A percentile compares a stretch with the other conserved stretches of the same genome.
Conservation (phyloP, 306 rosid genomes). For the Pyrus pyrifolia region DNA sequence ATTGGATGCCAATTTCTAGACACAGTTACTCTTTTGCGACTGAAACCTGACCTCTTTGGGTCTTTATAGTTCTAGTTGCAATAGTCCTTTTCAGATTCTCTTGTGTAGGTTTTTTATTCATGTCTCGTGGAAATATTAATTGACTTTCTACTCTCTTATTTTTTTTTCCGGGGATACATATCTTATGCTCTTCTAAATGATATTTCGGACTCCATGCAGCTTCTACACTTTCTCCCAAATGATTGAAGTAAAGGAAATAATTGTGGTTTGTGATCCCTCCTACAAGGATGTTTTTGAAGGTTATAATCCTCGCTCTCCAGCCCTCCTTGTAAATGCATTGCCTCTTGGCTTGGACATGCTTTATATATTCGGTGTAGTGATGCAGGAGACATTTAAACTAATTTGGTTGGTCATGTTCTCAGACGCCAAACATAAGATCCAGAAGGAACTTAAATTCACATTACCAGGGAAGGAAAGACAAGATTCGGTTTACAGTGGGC, state of each 20-base stretch:
- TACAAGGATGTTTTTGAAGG: conserved; percentile 78
- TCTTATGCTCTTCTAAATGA: conserved; percentile 1
- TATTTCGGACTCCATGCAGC: conserved; percentile 39
- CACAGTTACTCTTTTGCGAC: background rate
- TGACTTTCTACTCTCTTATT: background rate
- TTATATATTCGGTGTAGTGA: background rate
- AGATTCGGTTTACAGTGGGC: conserved; percentile 87
- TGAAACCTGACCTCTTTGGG: background rate
- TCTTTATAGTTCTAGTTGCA: background rate
- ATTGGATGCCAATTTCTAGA: background rate
- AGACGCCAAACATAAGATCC: conserved; percentile 45
- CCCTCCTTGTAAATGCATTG: background rate
- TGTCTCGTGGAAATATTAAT: background rate
- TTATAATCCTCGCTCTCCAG: conserved; percentile 1
- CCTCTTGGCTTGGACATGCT: background rate
- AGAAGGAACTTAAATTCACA: conserved; percentile 57
- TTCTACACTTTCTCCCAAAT: conserved; percentile 63
- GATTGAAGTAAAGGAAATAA: conserved; percentile 75
- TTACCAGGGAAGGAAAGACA: conserved; percentile 97
- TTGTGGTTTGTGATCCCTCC: conserved; percentile 95
- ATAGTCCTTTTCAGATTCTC: background rate
- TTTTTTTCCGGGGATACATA: background rate
- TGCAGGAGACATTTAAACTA: conserved; percentile 2
- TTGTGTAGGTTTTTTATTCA: background rate
- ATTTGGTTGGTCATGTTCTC: conserved; percentile 13